These are phyloP conservation scores for Murraya paniculata DNA, from an alignment of 345 rosid genomes.

Conservation along the genomic window DNA sequence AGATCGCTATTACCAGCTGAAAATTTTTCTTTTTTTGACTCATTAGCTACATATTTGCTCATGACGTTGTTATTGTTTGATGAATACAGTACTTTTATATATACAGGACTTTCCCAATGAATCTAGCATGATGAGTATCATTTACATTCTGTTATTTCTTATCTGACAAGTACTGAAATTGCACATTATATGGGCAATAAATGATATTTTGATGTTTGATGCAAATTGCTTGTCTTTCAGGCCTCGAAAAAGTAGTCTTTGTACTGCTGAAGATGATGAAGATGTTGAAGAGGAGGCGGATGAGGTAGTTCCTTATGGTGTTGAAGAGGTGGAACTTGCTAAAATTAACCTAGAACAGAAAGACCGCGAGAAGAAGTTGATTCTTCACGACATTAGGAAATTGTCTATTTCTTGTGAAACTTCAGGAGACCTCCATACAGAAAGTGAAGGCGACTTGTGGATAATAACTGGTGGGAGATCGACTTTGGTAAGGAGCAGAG, in stretches of 20 bases:
- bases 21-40: neutral
- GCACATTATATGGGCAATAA: neutral
- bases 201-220: constrained; percentile 2
- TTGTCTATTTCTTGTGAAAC: constrained; percentile 53
- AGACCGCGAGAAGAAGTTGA: constrained; percentile 69
- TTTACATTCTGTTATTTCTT: constrained; percentile 13
- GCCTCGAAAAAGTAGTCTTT: constrained; percentile 89
- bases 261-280: constrained; percentile 88
- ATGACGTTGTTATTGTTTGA: constrained; percentile 9
- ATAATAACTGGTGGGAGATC: constrained; percentile 47
- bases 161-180: constrained; percentile 1
- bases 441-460: constrained; percentile 44
- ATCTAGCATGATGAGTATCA: neutral
- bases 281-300: constrained; percentile 98
- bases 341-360: constrained; percentile 76
- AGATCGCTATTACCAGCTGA: neutral
- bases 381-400: constrained; percentile 76
- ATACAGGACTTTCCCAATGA: neutral
- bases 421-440: constrained; percentile 43
- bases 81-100: neutral
- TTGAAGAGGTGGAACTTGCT: constrained; percentile 96
- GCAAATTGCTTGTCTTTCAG: constrained; percentile 38
- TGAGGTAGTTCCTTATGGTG: constrained; percentile 96
- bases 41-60: neutral
- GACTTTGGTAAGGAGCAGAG: constrained; percentile 39